Evolutionary conservation across 306 rosid genomes (phyloP).

Genomic region (Rosa lucieae): DNA sequence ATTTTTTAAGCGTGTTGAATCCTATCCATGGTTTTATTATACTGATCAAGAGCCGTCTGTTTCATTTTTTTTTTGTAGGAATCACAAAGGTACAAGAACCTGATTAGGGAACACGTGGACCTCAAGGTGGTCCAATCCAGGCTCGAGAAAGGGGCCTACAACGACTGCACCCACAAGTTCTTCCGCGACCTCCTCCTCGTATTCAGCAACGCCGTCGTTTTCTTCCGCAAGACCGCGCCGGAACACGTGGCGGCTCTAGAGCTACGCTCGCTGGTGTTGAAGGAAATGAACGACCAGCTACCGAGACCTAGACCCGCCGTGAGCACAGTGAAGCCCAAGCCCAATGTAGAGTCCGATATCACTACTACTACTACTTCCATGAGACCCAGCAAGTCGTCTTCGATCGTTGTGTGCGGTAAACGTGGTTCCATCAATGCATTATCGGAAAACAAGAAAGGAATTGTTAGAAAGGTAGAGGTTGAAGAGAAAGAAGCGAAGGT

Average conservation of each 20-base stretch:
- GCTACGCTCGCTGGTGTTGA: constrained; percentile 37
- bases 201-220: constrained; percentile 45
- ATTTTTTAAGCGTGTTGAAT: neutral
- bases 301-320: constrained; percentile 1
- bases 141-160: constrained; percentile 36
- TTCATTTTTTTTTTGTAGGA: constrained; percentile 26
- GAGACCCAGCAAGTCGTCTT: constrained; percentile 31
- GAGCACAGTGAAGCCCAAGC: constrained; percentile 9
- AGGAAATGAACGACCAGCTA: constrained; percentile 37
- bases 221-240: constrained; percentile 33
- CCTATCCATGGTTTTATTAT: neutral
- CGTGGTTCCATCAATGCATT: constrained; percentile 24
- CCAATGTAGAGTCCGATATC: constrained; percentile 24
- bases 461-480: constrained; percentile 14
- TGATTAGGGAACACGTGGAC: constrained; percentile 51
- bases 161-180: constrained; percentile 27
- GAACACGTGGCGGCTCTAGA: constrained; percentile 40
- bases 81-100: constrained; percentile 40
- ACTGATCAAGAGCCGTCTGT: neutral
- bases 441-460: constrained; percentile 16
- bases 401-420: constrained; percentile 33
- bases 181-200: constrained; percentile 53
- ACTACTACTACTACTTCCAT: neutral
- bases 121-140: constrained; percentile 39
- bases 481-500: constrained; percentile 18